Base-by-base conservation (phyloP, 805 yeast species). In the Yamadazyma paraphyllophila region DNA sequence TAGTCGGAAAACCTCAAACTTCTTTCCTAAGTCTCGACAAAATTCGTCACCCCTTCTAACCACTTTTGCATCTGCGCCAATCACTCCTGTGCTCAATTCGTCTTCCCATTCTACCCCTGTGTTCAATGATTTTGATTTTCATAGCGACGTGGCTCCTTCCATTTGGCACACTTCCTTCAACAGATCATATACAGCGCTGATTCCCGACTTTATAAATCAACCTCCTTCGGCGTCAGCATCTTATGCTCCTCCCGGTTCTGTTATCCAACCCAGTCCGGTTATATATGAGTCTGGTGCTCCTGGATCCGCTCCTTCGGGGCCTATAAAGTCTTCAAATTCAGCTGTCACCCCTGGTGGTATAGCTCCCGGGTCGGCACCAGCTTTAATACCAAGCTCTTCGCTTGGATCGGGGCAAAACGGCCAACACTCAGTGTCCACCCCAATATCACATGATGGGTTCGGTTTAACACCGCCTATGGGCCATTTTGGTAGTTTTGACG, bases 41-140 rank as follows among this genome's bases (percentile, higher is more conserved):
- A 46, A 42, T 16, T 33, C 41, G 12, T 44, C 51, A 2, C 51
- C 53, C 2, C 15, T 40, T 7, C 36, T 43, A 10, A 25, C 38
- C 12, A 37, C 49, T 27, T 46, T 46, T 24, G 14, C 40, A n/a
- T 50, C 54, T 12, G 51, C 54, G 20, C 54, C 54, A 20, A 47
- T 50, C 8, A 50, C 54, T 16, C 54, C 54, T 12, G 34, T 50
- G 8, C 36, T 50, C 26, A 47, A 47, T 36, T 13, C 39, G 14
- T 39, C 43, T 14, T 40, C 34, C 44, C 50, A 40, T 11, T 47
- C 51, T 2, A 50, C 54, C n/a, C 51, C 49, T 4, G 41, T 42
- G 10, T 50, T 46, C 35, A 50, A 50, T 39, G 54, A 50, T 16
- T 50, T 34, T 32, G 54, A 50, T 17, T 50, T 50, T 36, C 44